phyloP scores from a whole-genome alignment of 2,329 filamentous ascomycete genomes.

The Colletotrichum coccodes region DNA sequence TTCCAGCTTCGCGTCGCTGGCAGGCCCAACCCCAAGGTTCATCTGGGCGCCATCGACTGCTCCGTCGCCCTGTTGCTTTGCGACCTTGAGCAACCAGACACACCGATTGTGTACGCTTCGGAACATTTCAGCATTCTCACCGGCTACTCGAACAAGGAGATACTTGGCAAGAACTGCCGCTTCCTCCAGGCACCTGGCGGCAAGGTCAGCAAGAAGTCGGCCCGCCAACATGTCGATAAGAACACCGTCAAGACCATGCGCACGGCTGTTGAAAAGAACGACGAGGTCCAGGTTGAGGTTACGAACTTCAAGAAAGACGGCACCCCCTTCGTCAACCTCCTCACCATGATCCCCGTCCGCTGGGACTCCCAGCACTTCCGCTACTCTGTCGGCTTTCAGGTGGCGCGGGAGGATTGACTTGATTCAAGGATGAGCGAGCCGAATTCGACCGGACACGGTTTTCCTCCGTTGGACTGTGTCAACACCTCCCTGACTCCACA shows the following conservation, averaged over 20 bases:
- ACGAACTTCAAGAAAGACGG: conserved; percentile 88
- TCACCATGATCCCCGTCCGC: conserved; percentile 85
- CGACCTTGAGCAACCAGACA: conserved; percentile 78
- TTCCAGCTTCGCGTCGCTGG: conserved; percentile 69
- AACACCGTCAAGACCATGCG: conserved; percentile 67
- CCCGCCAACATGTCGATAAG: conserved; percentile 74
- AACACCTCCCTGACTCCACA: not conserved
- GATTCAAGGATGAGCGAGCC: not conserved
- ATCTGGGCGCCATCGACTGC: conserved; percentile 84
- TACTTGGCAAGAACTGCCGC: conserved; percentile 83
- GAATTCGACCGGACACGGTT: too few species aligned
- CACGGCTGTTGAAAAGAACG: conserved; percentile 53
- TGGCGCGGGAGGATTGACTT: conserved; percentile 63
- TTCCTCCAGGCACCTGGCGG: conserved; percentile 84
- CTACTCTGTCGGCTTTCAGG: conserved; percentile 85
- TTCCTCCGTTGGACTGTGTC: not conserved
- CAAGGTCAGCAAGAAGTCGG: conserved; percentile 66
- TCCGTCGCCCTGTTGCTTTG: conserved; percentile 88
- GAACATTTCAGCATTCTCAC: conserved; percentile 83
- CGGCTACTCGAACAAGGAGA: conserved; percentile 79
- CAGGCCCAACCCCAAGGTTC: conserved; percentile 78
- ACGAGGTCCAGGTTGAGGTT: conserved; percentile 63
- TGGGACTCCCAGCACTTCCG: conserved; percentile 73
- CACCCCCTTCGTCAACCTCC: conserved; percentile 80
- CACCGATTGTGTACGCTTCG: conserved; percentile 86